Evolutionary conservation across 257 asterid genomes (phyloP).

Genomic region (Solanum tarijense): DNA sequence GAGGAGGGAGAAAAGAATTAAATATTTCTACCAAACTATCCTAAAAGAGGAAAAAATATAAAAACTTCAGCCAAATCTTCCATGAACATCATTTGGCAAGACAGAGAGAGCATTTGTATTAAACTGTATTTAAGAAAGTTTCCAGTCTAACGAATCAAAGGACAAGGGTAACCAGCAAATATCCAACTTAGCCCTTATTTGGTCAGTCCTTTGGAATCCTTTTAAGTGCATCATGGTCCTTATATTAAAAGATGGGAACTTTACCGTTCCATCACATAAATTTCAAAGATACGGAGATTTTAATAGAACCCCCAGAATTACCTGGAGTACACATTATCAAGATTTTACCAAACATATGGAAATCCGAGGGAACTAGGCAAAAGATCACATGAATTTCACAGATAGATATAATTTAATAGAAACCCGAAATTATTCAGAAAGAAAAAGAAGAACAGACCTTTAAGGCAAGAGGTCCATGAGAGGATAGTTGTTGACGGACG

Average conservation of each 20-base stretch:
- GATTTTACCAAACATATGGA: not conserved
- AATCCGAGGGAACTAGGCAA: not conserved
- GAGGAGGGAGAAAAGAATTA: not conserved
- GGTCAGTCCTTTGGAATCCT: not conserved
- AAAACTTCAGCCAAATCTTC: not conserved
- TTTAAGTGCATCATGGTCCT: not conserved
- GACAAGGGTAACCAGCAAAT: not conserved
- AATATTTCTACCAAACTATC: not conserved
- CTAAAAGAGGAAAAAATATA: not conserved
- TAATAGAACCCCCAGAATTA: not conserved
- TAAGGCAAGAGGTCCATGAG: constrained; percentile 58
- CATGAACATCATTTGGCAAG: not conserved
- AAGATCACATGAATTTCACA: not conserved
- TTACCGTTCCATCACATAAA: not conserved
- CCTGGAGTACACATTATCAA: not conserved
- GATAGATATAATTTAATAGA: not conserved
- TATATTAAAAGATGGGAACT: not conserved
- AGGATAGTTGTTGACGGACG: constrained; percentile 73
- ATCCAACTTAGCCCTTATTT: not conserved
- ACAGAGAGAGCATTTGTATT: not conserved
- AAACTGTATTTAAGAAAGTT: not conserved
- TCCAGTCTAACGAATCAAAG: not conserved
- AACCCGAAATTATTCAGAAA: not conserved
- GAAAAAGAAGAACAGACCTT: constrained; percentile 25
- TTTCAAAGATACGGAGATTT: not conserved